These are phyloP conservation scores for Suhomyces wounanorum DNA, from an alignment of 1,139 yeast species.

Conservation along the genomic window DNA sequence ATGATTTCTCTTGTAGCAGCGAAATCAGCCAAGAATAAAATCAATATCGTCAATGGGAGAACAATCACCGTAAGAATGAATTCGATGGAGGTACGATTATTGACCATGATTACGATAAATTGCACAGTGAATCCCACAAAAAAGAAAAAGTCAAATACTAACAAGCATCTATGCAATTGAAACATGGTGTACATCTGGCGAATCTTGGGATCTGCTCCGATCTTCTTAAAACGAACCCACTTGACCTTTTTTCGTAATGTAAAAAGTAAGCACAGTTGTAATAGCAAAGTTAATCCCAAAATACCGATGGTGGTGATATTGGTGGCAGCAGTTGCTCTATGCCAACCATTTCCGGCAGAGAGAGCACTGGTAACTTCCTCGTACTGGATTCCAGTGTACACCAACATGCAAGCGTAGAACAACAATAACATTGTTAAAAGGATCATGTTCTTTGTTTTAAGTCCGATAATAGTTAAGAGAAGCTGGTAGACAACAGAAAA, in stretches of 20 bases:
- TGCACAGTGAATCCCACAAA: conserved; percentile 57
- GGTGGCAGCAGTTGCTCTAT: conserved; percentile 34
- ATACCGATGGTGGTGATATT: conserved; percentile 51
- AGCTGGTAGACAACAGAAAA: conserved; percentile 32
- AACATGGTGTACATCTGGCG: conserved; percentile 43
- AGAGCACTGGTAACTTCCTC: conserved; percentile 41
- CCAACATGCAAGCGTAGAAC: conserved; percentile 51
- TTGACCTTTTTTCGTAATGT: conserved; percentile 46
- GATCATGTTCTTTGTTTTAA: conserved; percentile 44
- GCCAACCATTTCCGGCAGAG: conserved; percentile 24
- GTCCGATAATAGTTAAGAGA: conserved; percentile 43
- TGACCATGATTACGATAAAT: conserved; percentile 50
- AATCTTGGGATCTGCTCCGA: conserved; percentile 51
- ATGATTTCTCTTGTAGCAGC: conserved; percentile 42
- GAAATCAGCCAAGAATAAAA: conserved; percentile 40
- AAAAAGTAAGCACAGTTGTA: conserved; percentile 35
- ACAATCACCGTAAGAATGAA: conserved; percentile 53
- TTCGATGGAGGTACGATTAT: conserved; percentile 43
- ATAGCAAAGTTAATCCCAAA: conserved; percentile 40
- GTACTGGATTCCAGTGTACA: conserved; percentile 54
- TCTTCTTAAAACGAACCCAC: conserved; percentile 53
- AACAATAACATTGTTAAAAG: conserved; percentile 43
- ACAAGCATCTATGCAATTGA: conserved; percentile 45
- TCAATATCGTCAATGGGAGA: conserved; percentile 47
- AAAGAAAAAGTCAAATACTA: conserved; percentile 52